These are phyloP conservation scores for Hypocreales sp. DNA, from an alignment of 2,329 filamentous ascomycete species.

Conservation along the genomic window DNA sequence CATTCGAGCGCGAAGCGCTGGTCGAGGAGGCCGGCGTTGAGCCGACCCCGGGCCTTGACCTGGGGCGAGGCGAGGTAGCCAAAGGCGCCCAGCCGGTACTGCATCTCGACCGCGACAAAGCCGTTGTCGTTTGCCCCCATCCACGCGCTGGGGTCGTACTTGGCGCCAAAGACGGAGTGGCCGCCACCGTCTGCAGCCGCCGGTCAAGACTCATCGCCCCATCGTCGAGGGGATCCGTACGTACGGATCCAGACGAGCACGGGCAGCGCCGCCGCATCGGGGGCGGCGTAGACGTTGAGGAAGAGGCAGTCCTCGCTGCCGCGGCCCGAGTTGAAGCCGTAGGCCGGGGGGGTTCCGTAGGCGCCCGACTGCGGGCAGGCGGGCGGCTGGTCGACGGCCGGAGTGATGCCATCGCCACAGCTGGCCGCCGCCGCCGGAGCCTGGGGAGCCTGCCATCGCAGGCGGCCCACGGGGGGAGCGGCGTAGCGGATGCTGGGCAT, in stretches of 20 bases:
- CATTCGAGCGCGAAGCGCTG: conserved; percentile 34
- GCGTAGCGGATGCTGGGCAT: conserved; percentile 27
- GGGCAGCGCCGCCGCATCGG: conserved; percentile 20
- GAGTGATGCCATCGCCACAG: conserved; percentile 5
- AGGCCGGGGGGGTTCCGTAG: conserved; percentile 10
- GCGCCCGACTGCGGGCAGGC: conserved; percentile 13
- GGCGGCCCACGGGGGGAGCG: conserved; percentile 22
- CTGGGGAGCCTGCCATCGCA: conserved; percentile 26
- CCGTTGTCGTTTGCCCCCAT: conserved; percentile 13
- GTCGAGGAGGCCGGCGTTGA: conserved; percentile 38
- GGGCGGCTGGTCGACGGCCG: conserved; percentile 12
- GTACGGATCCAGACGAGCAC: conserved; percentile 28
- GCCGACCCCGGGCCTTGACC: conserved; percentile 14
- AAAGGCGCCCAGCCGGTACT: conserved; percentile 22
- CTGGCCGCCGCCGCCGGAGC: neutral
- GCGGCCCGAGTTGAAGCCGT: conserved; percentile 8
- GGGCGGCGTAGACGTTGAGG: conserved; percentile 27
- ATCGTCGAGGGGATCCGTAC: neutral
- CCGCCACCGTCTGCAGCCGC: conserved; percentile 15
- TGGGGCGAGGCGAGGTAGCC: conserved; percentile 30
- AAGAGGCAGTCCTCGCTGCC: conserved; percentile 29
- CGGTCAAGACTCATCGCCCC: neutral
- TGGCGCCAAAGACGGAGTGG: conserved; percentile 14
- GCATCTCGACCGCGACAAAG: conserved; percentile 23
- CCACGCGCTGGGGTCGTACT: conserved; percentile 9